phyloP scores from a whole-genome alignment of 805 yeast species.

The Metschnikowia baotianmanensis region DNA sequence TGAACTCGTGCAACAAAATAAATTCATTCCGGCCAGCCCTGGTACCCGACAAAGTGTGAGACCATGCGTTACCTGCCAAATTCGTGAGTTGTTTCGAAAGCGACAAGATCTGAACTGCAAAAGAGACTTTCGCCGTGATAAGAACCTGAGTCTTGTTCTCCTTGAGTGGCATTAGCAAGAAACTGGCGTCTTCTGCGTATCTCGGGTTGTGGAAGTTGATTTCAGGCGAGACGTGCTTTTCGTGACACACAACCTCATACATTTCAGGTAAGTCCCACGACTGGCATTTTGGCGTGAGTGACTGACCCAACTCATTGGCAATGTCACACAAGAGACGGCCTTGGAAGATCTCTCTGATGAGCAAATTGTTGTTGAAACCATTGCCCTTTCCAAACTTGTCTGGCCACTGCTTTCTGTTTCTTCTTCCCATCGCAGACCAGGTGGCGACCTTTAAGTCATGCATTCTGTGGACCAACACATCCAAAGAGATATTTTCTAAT shows the following conservation, averaged over 20 bases:
- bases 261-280: constrained; percentile 93
- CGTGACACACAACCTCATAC: constrained; percentile 75
- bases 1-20: constrained; percentile 88
- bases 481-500: constrained; percentile 74
- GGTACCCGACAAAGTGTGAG: constrained; percentile 90
- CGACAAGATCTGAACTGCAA: constrained; percentile 80
- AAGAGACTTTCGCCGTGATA: constrained; percentile 74
- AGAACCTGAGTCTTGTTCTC: constrained; percentile 67
- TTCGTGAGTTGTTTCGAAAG: constrained; percentile 88
- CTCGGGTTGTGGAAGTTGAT: constrained; percentile 68
- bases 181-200: constrained; percentile 63
- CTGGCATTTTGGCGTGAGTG: constrained; percentile 86
- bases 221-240: constrained; percentile 60
- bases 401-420: constrained; percentile 76
- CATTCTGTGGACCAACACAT: constrained; percentile 79
- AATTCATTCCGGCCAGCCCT: constrained; percentile 95
- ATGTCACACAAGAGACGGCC: constrained; percentile 92
- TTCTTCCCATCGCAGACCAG: constrained; percentile 84
- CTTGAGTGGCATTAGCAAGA: constrained; percentile 64
- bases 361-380: constrained; percentile 49
- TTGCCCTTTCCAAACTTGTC: constrained; percentile 59
- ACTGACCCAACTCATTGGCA: constrained; percentile 92
- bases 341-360: constrained; percentile 66
- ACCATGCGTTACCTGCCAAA: constrained; percentile 97
- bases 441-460: constrained; percentile 66